Evolutionary conservation across 495 filamentous ascomycete genomes (phyloP).

Genomic region (Cladorrhinum samala): DNA sequence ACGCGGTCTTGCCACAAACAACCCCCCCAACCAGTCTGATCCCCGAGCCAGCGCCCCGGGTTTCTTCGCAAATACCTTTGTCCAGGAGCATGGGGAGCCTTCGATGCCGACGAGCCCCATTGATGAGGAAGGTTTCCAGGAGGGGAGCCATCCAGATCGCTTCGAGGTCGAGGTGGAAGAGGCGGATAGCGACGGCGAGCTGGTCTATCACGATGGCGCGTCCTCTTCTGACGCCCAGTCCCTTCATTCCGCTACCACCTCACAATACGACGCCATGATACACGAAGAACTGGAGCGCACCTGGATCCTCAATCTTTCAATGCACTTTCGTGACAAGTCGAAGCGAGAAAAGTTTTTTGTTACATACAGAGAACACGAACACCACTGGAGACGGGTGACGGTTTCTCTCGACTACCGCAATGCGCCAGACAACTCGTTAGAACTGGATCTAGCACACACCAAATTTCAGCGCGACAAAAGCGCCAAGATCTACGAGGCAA

Average conservation of each 20-base stretch:
- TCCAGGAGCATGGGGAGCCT: conserved; percentile 14
- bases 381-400: conserved; percentile 80
- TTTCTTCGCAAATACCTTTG: conserved; percentile 24
- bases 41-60: conserved; percentile 42
- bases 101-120: conserved; percentile 26
- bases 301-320: conserved; percentile 97
- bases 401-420: conserved; percentile 90
- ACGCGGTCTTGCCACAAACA: conserved; percentile 37
- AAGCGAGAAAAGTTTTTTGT: conserved; percentile 98
- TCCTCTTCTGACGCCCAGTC: conserved; percentile 27
- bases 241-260: conserved; percentile 41
- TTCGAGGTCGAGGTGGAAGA: conserved; percentile 12
- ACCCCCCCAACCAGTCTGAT: conserved; percentile 20
- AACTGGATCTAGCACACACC: conserved; percentile 69
- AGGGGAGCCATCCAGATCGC: conserved; percentile 11
- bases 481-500: conserved; percentile 91
- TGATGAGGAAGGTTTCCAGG: conserved; percentile 22
- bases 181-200: conserved; percentile 5
- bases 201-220: conserved; percentile 15
- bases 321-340: conserved; percentile 95
- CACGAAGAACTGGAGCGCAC: conserved; percentile 76
- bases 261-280: conserved; percentile 53
- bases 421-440: conserved; percentile 73
- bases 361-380: conserved; percentile 74
- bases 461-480: conserved; percentile 90